Evolutionary conservation across 2,329 filamentous ascomycete species (phyloP).

Genomic region (Dryadomyces quercus-mongolicae): DNA sequence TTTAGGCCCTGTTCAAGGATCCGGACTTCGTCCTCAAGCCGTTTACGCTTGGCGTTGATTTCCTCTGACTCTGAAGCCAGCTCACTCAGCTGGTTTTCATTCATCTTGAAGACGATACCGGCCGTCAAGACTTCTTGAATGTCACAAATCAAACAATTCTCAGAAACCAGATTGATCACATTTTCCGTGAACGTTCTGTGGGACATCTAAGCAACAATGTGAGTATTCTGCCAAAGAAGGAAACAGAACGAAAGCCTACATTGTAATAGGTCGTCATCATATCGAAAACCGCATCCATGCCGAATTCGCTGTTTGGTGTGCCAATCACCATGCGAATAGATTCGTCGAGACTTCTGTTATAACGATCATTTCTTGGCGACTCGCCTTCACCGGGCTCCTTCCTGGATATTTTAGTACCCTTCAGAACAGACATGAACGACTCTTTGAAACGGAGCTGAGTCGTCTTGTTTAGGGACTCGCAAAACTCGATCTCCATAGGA

Average conservation of each 20-base stretch:
- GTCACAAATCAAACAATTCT: conserved; percentile 32
- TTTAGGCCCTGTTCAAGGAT: not conserved
- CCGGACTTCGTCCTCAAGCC: not conserved
- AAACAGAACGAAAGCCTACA: conserved; percentile 15
- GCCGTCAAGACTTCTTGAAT: conserved; percentile 29
- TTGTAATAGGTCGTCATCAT: conserved; percentile 32
- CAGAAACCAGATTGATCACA: conserved; percentile 32
- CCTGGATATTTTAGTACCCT: not conserved
- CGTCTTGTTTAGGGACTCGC: not conserved
- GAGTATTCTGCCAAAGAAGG: too few species aligned
- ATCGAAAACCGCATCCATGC: conserved; percentile 27
- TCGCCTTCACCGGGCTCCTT: not conserved
- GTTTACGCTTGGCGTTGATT: conserved; percentile 8
- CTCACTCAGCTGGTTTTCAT: conserved; percentile 16
- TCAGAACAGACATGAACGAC: not conserved
- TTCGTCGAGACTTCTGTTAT: not conserved
- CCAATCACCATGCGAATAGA: not conserved
- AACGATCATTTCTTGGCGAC: not conserved
- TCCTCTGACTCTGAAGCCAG: conserved; percentile 21
- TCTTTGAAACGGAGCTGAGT: not conserved
- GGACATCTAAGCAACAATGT: conserved; percentile 18
- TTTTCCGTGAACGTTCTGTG: conserved; percentile 33
- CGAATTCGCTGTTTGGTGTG: conserved; percentile 18
- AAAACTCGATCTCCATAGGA: conserved; percentile 22
- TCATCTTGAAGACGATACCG: conserved; percentile 22